Base-by-base conservation (phyloP, 1,284 basidiomycete genomes). In the Hortiboletus rubellus region DNA sequence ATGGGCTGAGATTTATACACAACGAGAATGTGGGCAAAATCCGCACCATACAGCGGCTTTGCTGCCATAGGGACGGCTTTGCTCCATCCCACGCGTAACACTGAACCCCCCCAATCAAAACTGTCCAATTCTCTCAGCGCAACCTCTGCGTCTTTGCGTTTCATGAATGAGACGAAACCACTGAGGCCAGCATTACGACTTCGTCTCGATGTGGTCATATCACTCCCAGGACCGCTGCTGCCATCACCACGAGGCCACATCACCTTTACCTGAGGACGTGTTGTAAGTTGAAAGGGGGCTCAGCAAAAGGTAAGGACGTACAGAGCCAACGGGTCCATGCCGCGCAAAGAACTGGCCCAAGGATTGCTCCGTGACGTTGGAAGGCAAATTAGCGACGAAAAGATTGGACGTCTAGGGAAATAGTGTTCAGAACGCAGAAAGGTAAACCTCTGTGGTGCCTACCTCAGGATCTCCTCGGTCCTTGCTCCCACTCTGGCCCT, bases 81-180 rank as follows among this genome's bases (percentile, higher is more conserved):
- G 65, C 95, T 96, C 96, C 96, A 99, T 18, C 94, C 92, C 15
- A 96, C 89, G 30, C 91, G 82, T 18, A 99, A 75, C 27, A 91
- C 72, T 40, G 81, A 89, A 0, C 94, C 95, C 56, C 90, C 91
- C 95, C 95, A 98, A 49, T 94, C 91, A 58, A 87, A 87, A 0
- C 95, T 95, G 66, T 98, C 96, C 50, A 92, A 83, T 67, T 96
- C 89, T 24, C 87, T 85, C 18, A 96, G 78, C 3, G 95, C 96
- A 38, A 74, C 77, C 69, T 98, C 95, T 3, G 97, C 96, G 67
- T 96, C 94, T 58, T 83, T 83, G 37, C 96, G 83, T 60, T 86
- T 90, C 94, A 98, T 97, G 74, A 89, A 99, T 0, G 94, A 92
- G 5, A 99, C 96, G 66, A 98, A 99, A 0, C 96, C 96, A 60